A percentile compares a stretch with the other conserved stretches of the same genome.
Evolutionary conservation across 139 green algal species (phyloP).

Genomic region (Chlamydomonas incerta): DNA sequence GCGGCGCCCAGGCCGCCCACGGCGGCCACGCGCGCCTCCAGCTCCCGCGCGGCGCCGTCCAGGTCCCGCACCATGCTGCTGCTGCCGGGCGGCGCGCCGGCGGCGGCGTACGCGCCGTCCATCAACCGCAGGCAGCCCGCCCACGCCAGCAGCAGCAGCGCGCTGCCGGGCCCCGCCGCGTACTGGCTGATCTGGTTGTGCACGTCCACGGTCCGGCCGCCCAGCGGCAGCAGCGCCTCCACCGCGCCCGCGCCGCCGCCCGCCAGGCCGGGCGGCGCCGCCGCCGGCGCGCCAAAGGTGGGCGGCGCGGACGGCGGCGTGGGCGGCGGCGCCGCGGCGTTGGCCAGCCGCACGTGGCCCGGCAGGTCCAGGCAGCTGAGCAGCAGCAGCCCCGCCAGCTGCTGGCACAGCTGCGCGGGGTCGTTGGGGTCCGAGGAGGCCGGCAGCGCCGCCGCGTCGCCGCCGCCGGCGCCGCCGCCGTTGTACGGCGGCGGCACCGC

Average conservation of each 20-base stretch:
- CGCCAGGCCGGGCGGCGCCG: background rate
- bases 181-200: slow-evolving; percentile 50
- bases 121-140: slow-evolving; percentile 32
- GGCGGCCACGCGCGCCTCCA: slow-evolving; percentile 12
- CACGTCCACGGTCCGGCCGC: slow-evolving; percentile 52
- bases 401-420: background rate
- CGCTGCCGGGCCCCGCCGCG: slow-evolving; percentile 23
- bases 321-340: too few species aligned
- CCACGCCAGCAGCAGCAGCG: slow-evolving; percentile 52
- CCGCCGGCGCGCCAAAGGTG: too few species aligned
- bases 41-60: slow-evolving; percentile 16
- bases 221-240: slow-evolving; percentile 37
- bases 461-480: background rate
- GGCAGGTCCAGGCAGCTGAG: slow-evolving; percentile 63
- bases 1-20: background rate
- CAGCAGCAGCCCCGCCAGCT: slow-evolving; percentile 54
- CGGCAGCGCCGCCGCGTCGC: too few species aligned
- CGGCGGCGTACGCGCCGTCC: background rate
- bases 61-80: slow-evolving; percentile 10
- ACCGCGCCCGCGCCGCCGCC: background rate
- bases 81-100: background rate
- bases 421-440: background rate
- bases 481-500: background rate
- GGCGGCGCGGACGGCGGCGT: too few species aligned
- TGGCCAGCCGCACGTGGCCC: slow-evolving; percentile 33